These are phyloP conservation scores for Mycena olivaceomarginata DNA, from an alignment of 768 basidiomycete species.

Conservation along the genomic window DNA sequence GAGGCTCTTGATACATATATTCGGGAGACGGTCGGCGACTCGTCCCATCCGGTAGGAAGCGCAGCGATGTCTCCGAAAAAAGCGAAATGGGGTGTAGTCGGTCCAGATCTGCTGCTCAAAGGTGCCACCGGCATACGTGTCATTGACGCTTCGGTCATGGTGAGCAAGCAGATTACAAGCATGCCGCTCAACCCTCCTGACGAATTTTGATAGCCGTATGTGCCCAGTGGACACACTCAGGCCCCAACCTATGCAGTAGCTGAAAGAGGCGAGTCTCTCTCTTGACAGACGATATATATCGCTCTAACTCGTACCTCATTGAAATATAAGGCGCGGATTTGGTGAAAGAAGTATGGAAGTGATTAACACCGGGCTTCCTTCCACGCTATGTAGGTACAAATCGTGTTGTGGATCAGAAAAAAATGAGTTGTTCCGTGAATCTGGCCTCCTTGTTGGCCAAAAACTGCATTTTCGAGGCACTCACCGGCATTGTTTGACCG, in stretches of 20 bases:
- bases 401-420: too few species aligned
- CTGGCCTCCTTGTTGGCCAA: too few species aligned
- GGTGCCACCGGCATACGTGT: conserved; percentile 56
- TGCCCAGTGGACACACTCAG: conserved; percentile 39
- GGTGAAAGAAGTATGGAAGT: too few species aligned
- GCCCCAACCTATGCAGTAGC: conserved; percentile 39
- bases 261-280: conserved; percentile 40
- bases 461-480: too few species aligned
- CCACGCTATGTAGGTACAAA: too few species aligned
- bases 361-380: too few species aligned
- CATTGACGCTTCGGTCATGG: conserved; percentile 62
- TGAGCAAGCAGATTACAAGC: conserved; percentile 35
- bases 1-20: conserved; percentile 49
- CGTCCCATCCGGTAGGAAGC: conserved; percentile 54
- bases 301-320: too few species aligned
- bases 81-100: conserved; percentile 55
- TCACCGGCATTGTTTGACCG: too few species aligned
- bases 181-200: background rate
- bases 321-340: too few species aligned
- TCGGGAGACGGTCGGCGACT: conserved; percentile 41
- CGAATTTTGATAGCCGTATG: conserved; percentile 18
- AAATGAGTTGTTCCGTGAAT: too few species aligned
- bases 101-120: conserved; percentile 59
- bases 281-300: too few species aligned
- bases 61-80: conserved; percentile 53